Conservation (phyloP, 2,329 filamentous ascomycete species). For the Bimuria novae-zelandiae region DNA sequence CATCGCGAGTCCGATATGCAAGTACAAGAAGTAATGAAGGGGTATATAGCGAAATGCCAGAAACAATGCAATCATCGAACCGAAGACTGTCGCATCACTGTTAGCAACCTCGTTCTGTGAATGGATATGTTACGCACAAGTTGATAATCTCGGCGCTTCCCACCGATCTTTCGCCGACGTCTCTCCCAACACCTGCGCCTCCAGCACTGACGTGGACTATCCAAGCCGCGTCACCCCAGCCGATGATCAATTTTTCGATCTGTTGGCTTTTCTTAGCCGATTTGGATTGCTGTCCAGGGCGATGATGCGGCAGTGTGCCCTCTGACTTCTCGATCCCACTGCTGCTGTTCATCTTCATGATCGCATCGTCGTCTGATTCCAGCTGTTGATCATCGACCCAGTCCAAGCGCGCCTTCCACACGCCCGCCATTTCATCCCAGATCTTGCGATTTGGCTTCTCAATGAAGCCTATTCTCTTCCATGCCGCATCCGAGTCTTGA, state of each 20-base stretch:
- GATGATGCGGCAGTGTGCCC: conserved; percentile 47
- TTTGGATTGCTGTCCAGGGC: conserved; percentile 50
- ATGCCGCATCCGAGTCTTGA: conserved; percentile 78
- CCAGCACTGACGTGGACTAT: conserved; percentile 88
- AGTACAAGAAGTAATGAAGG: conserved; percentile 88
- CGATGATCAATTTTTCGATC: conserved; percentile 80
- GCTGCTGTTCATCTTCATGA: conserved; percentile 41
- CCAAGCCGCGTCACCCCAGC: conserved; percentile 97
- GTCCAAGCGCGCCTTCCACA: conserved; percentile 90
- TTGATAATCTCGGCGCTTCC: conserved; percentile 90
- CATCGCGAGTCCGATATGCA: conserved; percentile 80
- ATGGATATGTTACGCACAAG: conserved; percentile 64
- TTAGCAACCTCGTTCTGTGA: conserved; percentile 34
- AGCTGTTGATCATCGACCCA: conserved; percentile 88
- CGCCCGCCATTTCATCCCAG: conserved; percentile 95
- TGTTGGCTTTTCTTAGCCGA: conserved; percentile 39
- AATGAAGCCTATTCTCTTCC: conserved; percentile 93
- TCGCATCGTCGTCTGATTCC: conserved; percentile 69
- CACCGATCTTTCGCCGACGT: conserved; percentile 70
- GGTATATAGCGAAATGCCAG: conserved; percentile 95
- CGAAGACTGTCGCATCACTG: conserved; percentile 65
- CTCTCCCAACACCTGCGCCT: conserved; percentile 67
- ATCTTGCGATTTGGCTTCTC: conserved; percentile 83
- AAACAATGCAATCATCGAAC: conserved; percentile 93
- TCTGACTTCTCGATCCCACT: conserved; percentile 40